Evolutionary conservation across 2,329 filamentous ascomycete species (phyloP).

Genomic region (Basipetospora chlamydospora): DNA sequence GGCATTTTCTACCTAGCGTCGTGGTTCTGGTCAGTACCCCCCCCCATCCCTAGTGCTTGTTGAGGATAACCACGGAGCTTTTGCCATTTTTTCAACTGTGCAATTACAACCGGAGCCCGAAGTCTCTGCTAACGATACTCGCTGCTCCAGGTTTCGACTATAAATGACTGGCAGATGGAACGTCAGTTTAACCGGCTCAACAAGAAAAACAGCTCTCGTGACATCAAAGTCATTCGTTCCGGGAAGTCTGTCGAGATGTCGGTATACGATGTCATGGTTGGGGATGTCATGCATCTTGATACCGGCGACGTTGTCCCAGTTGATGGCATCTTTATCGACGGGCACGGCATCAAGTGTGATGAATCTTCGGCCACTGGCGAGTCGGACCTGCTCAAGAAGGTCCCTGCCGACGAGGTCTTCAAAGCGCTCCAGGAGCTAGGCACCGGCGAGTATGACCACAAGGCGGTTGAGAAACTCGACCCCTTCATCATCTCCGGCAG

Average conservation of each 20-base stretch:
- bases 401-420: slow-evolving; percentile 42
- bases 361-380: slow-evolving; percentile 63
- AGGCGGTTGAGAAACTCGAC: slow-evolving; percentile 26
- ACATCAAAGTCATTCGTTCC: slow-evolving; percentile 52
- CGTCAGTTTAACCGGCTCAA: slow-evolving; percentile 50
- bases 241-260: slow-evolving; percentile 49
- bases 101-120: too few species aligned
- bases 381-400: slow-evolving; percentile 58
- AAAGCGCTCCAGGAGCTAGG: slow-evolving; percentile 23
- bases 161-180: slow-evolving; percentile 57
- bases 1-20: slow-evolving; percentile 5
- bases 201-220: slow-evolving; percentile 45
- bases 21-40: slow-evolving; percentile 9
- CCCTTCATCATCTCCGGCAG: slow-evolving; percentile 48
- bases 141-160: slow-evolving; percentile 14
- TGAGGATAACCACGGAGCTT: too few species aligned
- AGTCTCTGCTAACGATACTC: slow-evolving; percentile 3
- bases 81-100: too few species aligned
- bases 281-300: slow-evolving; percentile 54
- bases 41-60: background rate
- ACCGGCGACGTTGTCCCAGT: slow-evolving; percentile 57
- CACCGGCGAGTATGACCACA: slow-evolving; percentile 23
- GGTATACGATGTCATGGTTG: slow-evolving; percentile 52
- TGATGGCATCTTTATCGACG: slow-evolving; percentile 53
- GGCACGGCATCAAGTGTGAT: slow-evolving; percentile 43